Evolutionary conservation across 2,329 filamentous ascomycete genomes (phyloP), one percentile per base, ranked within the genome.

Genomic region (Golovinomyces cichoracearum): DNA sequence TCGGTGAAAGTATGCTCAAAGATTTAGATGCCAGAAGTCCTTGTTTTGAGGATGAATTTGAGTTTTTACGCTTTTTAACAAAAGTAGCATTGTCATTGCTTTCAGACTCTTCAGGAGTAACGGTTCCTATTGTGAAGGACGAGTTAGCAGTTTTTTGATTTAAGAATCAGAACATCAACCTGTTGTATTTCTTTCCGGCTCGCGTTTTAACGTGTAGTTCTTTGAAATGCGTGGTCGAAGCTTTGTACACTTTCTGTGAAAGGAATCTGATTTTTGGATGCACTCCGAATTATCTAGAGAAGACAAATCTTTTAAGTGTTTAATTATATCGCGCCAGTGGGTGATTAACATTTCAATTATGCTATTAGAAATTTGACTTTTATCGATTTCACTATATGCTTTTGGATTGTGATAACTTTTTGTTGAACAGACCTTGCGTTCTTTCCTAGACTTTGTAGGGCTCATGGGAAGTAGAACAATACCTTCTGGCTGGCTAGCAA

Each of bases 281-380:
- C 45, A 48, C 27, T 33, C 49, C 17, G 51, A 22, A 35, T 48
- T 42, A 41, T 55, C 55, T 3, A 57, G 44, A 6, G 50, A 50
- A 22, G 50, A 47, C 1, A 77, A 56, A 38, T 63, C 66, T 50
- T 64, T 70, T 64, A 80, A 69, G 50, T 80, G 71, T 35, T 68
- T 65, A 40, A 78, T 72, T 10, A 79, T 66, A 45, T 78, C 74
- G 50, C 71, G 65, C 78, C 77, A 81, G 52, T 78, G 69, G 1
- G 68, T 64, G 45, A 80, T 73, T 4, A 81, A 62, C 74, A 80
- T 79, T 58, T 78, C 73, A 0, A 73, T 65, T 26, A 80, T 69
- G 27, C 63, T 62, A 51, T 74, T 77, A 10, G 73, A 74, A 48
- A 76, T 61, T 41, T 68, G 65, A 21, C 76, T 64, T 53, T 73